Evolutionary conservation across 768 basidiomycete species (phyloP), one percentile per base, ranked within the genome.

Genomic region (Mycena haematopus): DNA sequence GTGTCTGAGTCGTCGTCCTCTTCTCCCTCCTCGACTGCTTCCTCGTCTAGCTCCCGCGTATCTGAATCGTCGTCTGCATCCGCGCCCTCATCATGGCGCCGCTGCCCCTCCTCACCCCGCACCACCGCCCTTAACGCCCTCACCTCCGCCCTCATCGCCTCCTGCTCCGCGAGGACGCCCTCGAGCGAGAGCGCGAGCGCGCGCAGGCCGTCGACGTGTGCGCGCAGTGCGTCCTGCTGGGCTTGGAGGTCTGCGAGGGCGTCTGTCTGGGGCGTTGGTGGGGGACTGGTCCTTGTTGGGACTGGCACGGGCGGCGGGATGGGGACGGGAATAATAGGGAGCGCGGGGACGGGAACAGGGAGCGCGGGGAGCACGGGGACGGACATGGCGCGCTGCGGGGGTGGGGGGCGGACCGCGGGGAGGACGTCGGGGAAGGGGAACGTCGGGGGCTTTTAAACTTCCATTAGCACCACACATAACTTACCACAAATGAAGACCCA

Each of bases 111-210:
- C n/a, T n/a, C n/a, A n/a, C n/a, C n/a, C n/a, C n/a, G n/a, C n/a
- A n/a, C n/a, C n/a, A 90, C 74, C 54, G 89, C 88, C 7, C 91
- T 80, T 56, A 99, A 78, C 3, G 80, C 78, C 31, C 83, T 76
- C 1, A 99, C 86, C 69, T 99, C 95, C 24, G 80, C 79, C 75
- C 89, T 89, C 72, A 97, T 85, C 9, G 77, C 78, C 60, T 97
- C 95, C 69, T 98, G 93, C 76, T 97, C 95, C 1, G 82, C 81
- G 35, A 96, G 79, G 66, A 92, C 84, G 38, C 80, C 84, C 70
- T 98, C 96, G 47, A 17, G 6, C 15, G 14, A 13, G 1, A 5
- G 4, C 9, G 29, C 29, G 6, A 99, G 79, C 21, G 89, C 87
- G 44, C 88, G 86, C 49, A 96, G 89, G 73, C 80, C 92, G 64